Base-by-base conservation (phyloP, 257 asterid genomes). In the Datura wrightii region DNA sequence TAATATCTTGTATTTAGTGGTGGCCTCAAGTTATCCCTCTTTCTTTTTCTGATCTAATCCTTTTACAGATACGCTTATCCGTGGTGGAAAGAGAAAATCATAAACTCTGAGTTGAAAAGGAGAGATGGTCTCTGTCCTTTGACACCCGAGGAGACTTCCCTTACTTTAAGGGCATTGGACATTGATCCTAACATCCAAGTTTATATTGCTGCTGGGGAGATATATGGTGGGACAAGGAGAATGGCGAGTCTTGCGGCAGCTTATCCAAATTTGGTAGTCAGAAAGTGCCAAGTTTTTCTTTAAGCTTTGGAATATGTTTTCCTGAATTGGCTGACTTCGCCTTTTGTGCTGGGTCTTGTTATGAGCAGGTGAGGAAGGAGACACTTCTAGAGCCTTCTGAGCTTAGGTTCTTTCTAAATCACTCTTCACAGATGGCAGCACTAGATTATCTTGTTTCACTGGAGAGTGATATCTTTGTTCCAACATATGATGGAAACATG, bases 341-440 rank as follows among this genome's bases (percentile, higher is more conserved):
- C 39, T 41, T 62, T 79, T 48, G 36, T 6, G 1, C 36, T 3
- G 15, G 1, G 8, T 37, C 37, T 83, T 6, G 48, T 71, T 81
- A 54, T n/a, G 72, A 85, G 91, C 89, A 97, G 99, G 97, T 97
- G 54, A 87, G 98, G 89, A 97, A 97, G 92, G 99, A 97, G 92
- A 95, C 97, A 3, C 82, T 97, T 79, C 88, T 97, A 89, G 97
- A 92, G 82, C 89, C 96, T 53, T 92, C 96, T 0, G 99, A 97
- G 55, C 98, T 97, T 80, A 86, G 90, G 86, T 92, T 90, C 87
- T 95, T 97, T 86, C 98, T 93, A 85, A 95, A 95, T 80, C 99
- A 97, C 87, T 95, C 99, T 2, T 97, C 99, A 36, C 99, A 97
- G 85, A 97, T 97, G 99, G 99, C 99, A 18, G 99, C 99, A 14